Conservation (phyloP, 1,284 basidiomycete species). For the Malassezia vespertilionis region DNA sequence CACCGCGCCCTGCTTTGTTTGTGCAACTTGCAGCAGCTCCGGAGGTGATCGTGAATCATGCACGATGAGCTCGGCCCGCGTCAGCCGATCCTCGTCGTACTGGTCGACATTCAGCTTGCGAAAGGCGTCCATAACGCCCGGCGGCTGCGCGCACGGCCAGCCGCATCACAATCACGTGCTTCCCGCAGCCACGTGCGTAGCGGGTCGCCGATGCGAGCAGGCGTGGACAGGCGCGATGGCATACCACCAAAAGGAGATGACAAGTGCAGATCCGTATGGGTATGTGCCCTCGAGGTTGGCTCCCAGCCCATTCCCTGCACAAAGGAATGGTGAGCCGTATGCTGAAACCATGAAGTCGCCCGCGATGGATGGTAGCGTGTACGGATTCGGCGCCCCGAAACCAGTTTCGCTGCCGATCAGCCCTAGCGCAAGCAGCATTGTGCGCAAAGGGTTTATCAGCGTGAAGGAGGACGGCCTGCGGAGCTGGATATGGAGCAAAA, state of each 20-base stretch:
- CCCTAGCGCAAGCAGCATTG: background rate
- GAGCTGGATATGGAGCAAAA: slow-evolving; percentile 82
- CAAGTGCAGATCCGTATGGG: slow-evolving; percentile 8
- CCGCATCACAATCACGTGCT: slow-evolving; percentile 4
- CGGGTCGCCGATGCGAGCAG: background rate
- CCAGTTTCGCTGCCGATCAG: background rate
- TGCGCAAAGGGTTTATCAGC: slow-evolving; percentile 44
- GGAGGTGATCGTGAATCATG: slow-evolving; percentile 69
- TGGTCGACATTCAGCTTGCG: slow-evolving; percentile 88
- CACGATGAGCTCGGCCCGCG: slow-evolving; percentile 67
- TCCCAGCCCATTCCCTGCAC: background rate
- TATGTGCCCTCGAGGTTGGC: slow-evolving; percentile 13
- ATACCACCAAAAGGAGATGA: too few species aligned
- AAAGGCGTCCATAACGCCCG: slow-evolving; percentile 51
- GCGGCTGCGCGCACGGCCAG: background rate
- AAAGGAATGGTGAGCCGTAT: background rate
- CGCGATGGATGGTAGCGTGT: background rate
- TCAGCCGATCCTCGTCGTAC: slow-evolving; percentile 80
- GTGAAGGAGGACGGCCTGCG: slow-evolving; percentile 50
- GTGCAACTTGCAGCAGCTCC: slow-evolving; percentile 65
- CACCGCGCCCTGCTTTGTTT: slow-evolving; percentile 62
- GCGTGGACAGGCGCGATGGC: too few species aligned
- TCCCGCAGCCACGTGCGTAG: slow-evolving; percentile 1
- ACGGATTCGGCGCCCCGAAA: background rate
- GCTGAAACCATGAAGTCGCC: background rate